phyloP scores from a whole-genome alignment of 495 filamentous ascomycete genomes.

The Pyronema domesticum region DNA sequence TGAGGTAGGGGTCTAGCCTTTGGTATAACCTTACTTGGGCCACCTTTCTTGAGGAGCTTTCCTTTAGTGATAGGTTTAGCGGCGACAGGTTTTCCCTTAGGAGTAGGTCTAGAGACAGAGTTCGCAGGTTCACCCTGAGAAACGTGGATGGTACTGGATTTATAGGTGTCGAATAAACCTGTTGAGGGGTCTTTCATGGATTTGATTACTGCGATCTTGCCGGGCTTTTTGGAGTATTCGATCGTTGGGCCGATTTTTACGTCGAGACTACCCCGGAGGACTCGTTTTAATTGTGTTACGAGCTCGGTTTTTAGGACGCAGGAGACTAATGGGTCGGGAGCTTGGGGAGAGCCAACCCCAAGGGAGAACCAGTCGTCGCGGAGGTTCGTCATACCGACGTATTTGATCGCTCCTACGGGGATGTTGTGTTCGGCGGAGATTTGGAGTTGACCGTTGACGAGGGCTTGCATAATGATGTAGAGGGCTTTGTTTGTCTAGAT shows the following conservation, averaged over 20 bases:
- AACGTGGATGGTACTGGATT: conserved; percentile 80
- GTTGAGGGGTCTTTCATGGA: conserved; percentile 65
- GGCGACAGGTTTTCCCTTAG: conserved; percentile 64
- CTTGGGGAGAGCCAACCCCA: conserved; percentile 69
- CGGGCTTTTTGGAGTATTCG: conserved; percentile 96
- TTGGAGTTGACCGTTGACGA: conserved; percentile 63
- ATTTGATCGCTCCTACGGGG: conserved; percentile 71
- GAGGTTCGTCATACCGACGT: conserved; percentile 54
- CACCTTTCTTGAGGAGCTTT: conserved; percentile 77
- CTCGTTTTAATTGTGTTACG: conserved; percentile 68
- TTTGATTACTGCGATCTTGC: conserved; percentile 75
- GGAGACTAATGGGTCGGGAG: conserved; percentile 76
- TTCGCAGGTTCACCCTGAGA: conserved; percentile 64
- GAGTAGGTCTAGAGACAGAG: conserved; percentile 68
- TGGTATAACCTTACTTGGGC: conserved; percentile 63
- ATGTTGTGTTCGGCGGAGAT: conserved; percentile 69
- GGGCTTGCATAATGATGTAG: conserved; percentile 67
- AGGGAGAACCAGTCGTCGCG: conserved; percentile 96
- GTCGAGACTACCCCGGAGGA: conserved; percentile 58
- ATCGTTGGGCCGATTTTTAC: conserved; percentile 68
- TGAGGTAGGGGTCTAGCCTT: conserved; percentile 36
- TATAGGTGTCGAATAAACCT: conserved; percentile 66
- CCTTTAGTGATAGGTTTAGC: conserved; percentile 80
- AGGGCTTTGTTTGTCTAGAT: conserved; percentile 57
- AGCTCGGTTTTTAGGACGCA: conserved; percentile 96